Base-by-base conservation (phyloP, 202 grass and related monocot genomes). In the Panicum hallii region DNA sequence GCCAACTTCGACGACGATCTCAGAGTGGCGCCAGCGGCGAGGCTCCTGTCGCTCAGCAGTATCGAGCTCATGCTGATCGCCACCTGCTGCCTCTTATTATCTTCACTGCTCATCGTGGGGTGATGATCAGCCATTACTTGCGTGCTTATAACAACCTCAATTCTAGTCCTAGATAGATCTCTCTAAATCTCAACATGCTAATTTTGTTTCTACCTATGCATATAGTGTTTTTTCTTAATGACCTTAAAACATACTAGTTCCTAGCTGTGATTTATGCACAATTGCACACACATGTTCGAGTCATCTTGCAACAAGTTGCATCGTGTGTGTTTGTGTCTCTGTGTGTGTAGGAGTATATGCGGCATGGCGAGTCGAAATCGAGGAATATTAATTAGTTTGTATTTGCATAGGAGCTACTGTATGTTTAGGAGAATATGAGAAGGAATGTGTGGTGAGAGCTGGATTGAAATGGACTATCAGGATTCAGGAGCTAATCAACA, bases 1-100 rank as follows among this genome's bases (percentile, higher is more conserved):
- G n/a, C 75, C 14, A 45, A 34, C 56, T 65, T 86, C 66, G 22
- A 28, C 2, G 84, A 54, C 1, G 26, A 26, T 64, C 56, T 79
- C 2, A 65, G 66, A 6, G 75, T 34, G 34, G 0, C 15, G 56
- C 7, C 34, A 17, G 0, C 13, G 62, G 49, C 5, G 54, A 52
- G 11, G 74, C 66, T 85, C 66, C 75, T n/a, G 13, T 79, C 76
- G 10, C 26, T 46, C 34, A 68, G 46, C 47, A 26, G 26, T 1
- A 77, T 54, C 44, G 84, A 80, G 38, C 77, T 56, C 76, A 86
- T 0, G 58, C 60, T 45, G 77, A 80, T 80, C 7, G 84, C 76
- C 57, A 86, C 84, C 48, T 74, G 84, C 38, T 19, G 74, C 48
- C 80, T 77, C 34, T 17, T 79, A 7, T 79, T 20, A 14, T 79